Evolutionary conservation across 2,329 filamentous ascomycete species (phyloP).

Genomic region (Verticillium isaacii): DNA sequence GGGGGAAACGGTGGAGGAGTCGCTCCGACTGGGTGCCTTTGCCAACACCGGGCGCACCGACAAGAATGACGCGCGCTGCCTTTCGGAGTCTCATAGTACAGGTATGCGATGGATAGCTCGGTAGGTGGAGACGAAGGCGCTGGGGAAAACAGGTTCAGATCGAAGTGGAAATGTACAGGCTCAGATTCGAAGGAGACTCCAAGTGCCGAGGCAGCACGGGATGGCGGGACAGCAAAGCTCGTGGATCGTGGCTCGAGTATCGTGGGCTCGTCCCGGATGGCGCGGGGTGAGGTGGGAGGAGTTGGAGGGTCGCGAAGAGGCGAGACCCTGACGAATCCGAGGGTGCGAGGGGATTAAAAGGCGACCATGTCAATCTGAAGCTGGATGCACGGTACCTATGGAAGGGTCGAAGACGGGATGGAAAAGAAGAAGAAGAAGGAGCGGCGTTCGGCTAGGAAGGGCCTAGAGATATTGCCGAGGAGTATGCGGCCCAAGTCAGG

Average conservation of each 20-base stretch:
- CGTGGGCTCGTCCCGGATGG: constrained; percentile 4
- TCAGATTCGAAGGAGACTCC: constrained; percentile 2
- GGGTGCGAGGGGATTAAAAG: constrained; percentile 6
- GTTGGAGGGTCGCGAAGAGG: constrained; percentile 9
- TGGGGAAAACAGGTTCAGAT: background rate
- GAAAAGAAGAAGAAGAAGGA: background rate
- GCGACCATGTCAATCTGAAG: constrained; percentile 6
- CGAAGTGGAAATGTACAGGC: background rate
- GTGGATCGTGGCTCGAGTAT: background rate
- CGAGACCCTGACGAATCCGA: constrained; percentile 9
- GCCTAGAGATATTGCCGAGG: background rate
- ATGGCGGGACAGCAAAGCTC: background rate
- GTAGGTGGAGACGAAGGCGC: background rate
- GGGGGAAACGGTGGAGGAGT: constrained; percentile 78
- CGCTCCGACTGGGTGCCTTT: constrained; percentile 96
- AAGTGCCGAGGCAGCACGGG: constrained; percentile 4
- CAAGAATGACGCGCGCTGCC: constrained; percentile 88
- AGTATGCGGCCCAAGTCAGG: background rate
- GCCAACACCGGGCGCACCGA: constrained; percentile 93
- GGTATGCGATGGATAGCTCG: background rate
- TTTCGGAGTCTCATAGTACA: constrained; percentile 60
- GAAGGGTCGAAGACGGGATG: background rate
- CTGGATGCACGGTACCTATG: constrained; percentile 1
- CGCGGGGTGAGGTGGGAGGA: constrained; percentile 8
- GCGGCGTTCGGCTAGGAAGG: background rate